These are phyloP conservation scores for Arbutus unedo DNA, from an alignment of 148 eudicot species.

Conservation along the genomic window DNA sequence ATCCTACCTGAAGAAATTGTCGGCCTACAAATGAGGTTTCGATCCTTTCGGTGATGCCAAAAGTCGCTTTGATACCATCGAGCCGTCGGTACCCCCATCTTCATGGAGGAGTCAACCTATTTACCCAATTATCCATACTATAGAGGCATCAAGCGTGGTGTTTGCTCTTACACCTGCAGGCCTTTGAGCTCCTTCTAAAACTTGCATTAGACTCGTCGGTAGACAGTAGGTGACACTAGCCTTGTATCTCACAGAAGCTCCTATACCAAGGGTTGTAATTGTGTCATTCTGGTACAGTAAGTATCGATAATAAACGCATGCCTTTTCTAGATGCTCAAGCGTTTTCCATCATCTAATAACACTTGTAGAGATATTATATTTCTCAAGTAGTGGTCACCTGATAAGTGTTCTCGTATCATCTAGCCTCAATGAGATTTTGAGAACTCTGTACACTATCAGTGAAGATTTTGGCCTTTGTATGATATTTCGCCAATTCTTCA, in stretches of 20 bases:
- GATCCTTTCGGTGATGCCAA: too few relatives aligned
- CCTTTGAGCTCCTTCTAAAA: conserved; percentile 77
- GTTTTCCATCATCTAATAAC: background rate
- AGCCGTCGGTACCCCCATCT: too few relatives aligned
- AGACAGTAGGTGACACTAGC: conserved; percentile 65
- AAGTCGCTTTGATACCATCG: too few relatives aligned
- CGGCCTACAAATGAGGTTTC: too few relatives aligned
- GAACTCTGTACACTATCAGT: background rate
- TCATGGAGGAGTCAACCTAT: too few relatives aligned
- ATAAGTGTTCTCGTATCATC: background rate
- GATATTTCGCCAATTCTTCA: conserved; percentile 33
- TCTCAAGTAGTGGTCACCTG: too few relatives aligned
- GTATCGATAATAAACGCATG: conserved; percentile 16
- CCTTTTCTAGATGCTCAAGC: background rate
- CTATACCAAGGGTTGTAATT: conserved; percentile 63
- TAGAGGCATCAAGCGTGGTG: background rate
- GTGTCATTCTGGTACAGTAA: conserved; percentile 62
- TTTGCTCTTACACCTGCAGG: conserved; percentile 40
- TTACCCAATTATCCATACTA: too few relatives aligned
- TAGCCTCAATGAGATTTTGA: background rate
- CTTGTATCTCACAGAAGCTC: conserved; percentile 75
- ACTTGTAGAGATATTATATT: too few relatives aligned
- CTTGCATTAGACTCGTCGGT: conserved; percentile 51
- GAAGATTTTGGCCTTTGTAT: conserved; percentile 10
- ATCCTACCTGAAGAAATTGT: too few relatives aligned